Conservation (phyloP, 352 stramenopile genomes). For the Pythium utonaiense region DNA sequence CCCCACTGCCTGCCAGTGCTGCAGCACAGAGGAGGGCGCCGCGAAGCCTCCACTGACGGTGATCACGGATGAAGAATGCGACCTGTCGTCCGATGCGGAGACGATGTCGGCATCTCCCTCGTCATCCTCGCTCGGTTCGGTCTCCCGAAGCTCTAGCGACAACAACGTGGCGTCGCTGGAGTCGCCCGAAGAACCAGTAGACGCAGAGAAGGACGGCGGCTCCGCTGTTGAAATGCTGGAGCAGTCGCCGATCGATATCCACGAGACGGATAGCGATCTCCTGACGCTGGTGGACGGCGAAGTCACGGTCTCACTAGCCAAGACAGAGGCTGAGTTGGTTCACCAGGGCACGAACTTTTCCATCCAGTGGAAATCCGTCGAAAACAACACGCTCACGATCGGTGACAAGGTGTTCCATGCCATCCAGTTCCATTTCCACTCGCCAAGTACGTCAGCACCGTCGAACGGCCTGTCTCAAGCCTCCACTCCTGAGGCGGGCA, state of each 20-base stretch:
- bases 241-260: conserved; percentile 60
- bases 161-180: background rate
- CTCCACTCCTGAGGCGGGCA: background rate
- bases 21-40: background rate
- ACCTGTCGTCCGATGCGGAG: conserved; percentile 12
- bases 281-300: conserved; percentile 17
- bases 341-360: conserved; percentile 43
- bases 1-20: background rate
- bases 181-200: background rate
- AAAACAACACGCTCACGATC: conserved; percentile 41
- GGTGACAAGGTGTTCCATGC: conserved; percentile 51
- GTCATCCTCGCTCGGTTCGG: background rate
- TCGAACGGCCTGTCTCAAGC: background rate
- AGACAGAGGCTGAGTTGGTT: conserved; percentile 33
- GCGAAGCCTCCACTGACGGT: background rate
- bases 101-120: conserved; percentile 14
- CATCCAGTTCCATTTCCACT: conserved; percentile 62
- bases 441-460: conserved; percentile 42
- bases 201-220: background rate
- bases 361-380: conserved; percentile 40
- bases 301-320: conserved; percentile 29
- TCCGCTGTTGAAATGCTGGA: conserved; percentile 9
- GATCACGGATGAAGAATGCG: background rate
- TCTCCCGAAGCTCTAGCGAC: background rate
- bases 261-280: conserved; percentile 23